phyloP scores from a whole-genome alignment of 257 asterid genomes.

The Galeopsis tetrahit region DNA sequence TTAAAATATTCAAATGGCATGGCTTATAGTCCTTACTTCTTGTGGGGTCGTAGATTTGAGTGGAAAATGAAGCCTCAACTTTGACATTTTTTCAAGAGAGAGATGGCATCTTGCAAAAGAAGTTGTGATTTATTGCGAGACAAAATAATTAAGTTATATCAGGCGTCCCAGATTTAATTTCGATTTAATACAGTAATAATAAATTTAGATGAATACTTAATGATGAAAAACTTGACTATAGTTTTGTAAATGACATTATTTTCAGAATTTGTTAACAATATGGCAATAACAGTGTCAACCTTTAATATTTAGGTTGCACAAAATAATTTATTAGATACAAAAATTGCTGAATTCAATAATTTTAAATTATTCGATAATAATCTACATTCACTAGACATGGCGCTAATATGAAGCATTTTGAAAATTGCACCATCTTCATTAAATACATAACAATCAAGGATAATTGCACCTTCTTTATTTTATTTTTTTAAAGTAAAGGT shows the following conservation, averaged over 20 bases:
- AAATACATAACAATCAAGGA: not conserved
- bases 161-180: constrained; percentile 33
- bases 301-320: not conserved
- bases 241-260: not conserved
- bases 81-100: constrained; percentile 20
- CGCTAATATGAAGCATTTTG: not conserved
- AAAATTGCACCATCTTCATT: not conserved
- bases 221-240: not conserved
- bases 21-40: not conserved
- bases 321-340: not conserved
- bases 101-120: constrained; percentile 28
- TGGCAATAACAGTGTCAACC: not conserved
- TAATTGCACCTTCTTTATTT: too few species aligned
- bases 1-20: not conserved
- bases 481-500: too few species aligned
- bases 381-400: not conserved
- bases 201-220: not conserved
- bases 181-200: not conserved
- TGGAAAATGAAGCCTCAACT: constrained; percentile 22
- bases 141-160: constrained; percentile 33
- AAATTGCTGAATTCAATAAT: not conserved
- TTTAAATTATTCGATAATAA: not conserved
- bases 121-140: constrained; percentile 28
- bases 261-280: not conserved
- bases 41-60: constrained; percentile 22